Evolutionary conservation across 1,284 basidiomycete genomes (phyloP), one percentile per base, ranked within the genome.

Genomic region (Inonotus hispidus): DNA sequence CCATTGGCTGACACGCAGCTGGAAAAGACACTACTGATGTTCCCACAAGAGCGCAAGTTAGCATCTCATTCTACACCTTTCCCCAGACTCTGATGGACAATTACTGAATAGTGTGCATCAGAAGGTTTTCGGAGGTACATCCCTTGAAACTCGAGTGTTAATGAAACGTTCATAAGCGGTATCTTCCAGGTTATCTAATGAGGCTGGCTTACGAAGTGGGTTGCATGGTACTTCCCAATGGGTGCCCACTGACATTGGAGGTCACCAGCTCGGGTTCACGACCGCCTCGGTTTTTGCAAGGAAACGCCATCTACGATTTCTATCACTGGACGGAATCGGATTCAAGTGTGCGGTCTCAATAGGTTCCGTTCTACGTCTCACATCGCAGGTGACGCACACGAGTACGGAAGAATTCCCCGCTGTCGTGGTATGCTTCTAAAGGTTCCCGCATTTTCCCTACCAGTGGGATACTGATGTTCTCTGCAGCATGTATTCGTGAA

Each of bases 41-140:
- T 92, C 70, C 90, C 91, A 0, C 90, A 92, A 74, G 89, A 92
- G 70, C 79, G 90, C 68, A 93, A 93, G 85, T 88, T 63, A 70
- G 83, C 73, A 1, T 10, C 38, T 56, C 39, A 37, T 38, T 23
- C 23, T 37, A 47, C 45, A 39, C 53, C 63, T 43, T 53, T 37
- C 55, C 60, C 29, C 50, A 16, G 25, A 23, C 19, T 35, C 25
- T 35, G 8, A 52, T 35, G 27, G 19, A 8, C 10, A 1, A 49
- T 8, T 7, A 23, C n/a, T n/a, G n/a, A 19, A 13, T 52, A 88
- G 87, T 68, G 79, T 92, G 2, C 90, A 93, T 70, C 86, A 87
- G 66, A 92, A 92, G 70, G 80, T 92, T 8, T 92, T 93, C 68
- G 90, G 90, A 75, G 84, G 82, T 71, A 71, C 2, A 49, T 53